Conservation (phyloP, 139 green algal genomes). For the Tetraselmis striata region DNA sequence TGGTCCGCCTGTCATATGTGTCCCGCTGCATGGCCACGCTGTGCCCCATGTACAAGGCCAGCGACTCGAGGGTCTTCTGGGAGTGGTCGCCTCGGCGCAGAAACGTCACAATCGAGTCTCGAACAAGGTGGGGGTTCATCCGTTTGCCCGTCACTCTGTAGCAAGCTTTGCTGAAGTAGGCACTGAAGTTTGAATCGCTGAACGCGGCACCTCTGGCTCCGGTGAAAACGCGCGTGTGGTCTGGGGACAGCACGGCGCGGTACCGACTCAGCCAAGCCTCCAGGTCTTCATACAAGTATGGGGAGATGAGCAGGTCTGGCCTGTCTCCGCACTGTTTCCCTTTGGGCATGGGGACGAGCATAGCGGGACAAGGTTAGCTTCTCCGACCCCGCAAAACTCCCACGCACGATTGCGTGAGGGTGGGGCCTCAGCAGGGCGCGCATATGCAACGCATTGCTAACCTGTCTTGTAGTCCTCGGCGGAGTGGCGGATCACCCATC, state of each 20-base stretch:
- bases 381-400: conserved; percentile 20
- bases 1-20: too few relatives aligned
- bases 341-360: conserved; percentile 66
- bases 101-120: conserved; percentile 7
- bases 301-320: conserved; percentile 44
- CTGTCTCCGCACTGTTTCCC: conserved; percentile 53
- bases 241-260: conserved; percentile 27
- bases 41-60: neutral
- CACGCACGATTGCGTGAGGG: neutral
- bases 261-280: conserved; percentile 52
- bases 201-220: neutral
- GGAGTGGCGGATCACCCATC: conserved; percentile 43
- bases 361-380: too few relatives aligned
- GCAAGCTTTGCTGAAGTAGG: neutral
- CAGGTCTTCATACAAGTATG: conserved; percentile 50
- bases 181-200: neutral
- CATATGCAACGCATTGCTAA: neutral
- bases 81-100: neutral
- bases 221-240: conserved; percentile 43
- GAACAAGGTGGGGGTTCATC: conserved; percentile 57
- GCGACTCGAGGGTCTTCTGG: neutral
- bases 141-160: conserved; percentile 38
- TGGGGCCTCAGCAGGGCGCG: neutral
- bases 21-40: too few relatives aligned
- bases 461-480: too few relatives aligned